A percentile compares a stretch with the other conserved stretches of the same genome.
phyloP scores from a whole-genome alignment of 129 eudicot species.

The Ambrosia artemisiifolia region DNA sequence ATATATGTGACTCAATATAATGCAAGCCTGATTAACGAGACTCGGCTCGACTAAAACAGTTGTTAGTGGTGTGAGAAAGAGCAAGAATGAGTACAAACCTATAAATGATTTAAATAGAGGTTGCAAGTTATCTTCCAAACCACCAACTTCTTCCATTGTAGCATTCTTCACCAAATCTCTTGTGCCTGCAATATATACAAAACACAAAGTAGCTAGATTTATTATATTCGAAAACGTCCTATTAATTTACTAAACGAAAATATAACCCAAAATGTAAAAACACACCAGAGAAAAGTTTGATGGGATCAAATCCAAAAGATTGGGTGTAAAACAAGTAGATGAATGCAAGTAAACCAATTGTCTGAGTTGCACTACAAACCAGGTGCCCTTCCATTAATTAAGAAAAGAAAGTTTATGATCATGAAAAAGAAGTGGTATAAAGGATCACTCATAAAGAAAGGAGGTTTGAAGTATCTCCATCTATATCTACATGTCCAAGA shows the following conservation, averaged over 20 bases:
- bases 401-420: constrained; percentile 3
- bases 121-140: constrained; percentile 11
- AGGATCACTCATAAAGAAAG: not conserved
- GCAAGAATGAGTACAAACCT: constrained; percentile 19
- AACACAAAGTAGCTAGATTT: not conserved
- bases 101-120: constrained; percentile 17
- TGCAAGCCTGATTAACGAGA: too few relatives aligned
- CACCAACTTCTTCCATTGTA: constrained; percentile 7
- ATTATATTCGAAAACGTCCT: not conserved
- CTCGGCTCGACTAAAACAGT: not conserved
- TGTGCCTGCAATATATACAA: constrained; percentile 6
- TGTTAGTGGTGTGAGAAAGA: not conserved
- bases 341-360: constrained; percentile 24
- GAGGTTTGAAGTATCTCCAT: not conserved
- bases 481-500: constrained; percentile 23
- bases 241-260: not conserved
- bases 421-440: not conserved
- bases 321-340: constrained; percentile 30
- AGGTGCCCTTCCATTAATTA: constrained; percentile 21
- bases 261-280: not conserved
- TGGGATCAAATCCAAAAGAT: constrained; percentile 27
- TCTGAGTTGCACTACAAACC: constrained; percentile 34
- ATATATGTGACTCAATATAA: too few relatives aligned
- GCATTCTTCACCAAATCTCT: constrained; percentile 12
- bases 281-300: constrained; percentile 27